Evolutionary conservation across 75 land plant species (phyloP).

Genomic region (Cryptomeria japonica): DNA sequence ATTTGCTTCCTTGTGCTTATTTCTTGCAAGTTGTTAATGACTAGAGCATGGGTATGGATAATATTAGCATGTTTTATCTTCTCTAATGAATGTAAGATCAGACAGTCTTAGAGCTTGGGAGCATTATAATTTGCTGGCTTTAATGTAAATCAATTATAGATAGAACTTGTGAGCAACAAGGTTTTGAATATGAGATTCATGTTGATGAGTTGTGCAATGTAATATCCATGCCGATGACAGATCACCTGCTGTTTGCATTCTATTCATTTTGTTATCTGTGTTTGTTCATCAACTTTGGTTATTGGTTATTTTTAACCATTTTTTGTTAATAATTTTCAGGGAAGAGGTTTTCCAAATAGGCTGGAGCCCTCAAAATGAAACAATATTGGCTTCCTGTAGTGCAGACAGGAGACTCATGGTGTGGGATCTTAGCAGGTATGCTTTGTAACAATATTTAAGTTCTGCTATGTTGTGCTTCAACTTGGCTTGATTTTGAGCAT

Average conservation of each 20-base stretch:
- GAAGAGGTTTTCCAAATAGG: constrained; percentile 97
- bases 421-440: constrained; percentile 96
- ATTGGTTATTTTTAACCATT: neutral
- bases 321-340: constrained; percentile 31
- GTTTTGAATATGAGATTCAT: too few relatives aligned
- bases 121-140: too few relatives aligned
- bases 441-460: neutral
- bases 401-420: constrained; percentile 95
- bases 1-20: too few relatives aligned
- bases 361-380: constrained; percentile 93
- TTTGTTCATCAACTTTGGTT: neutral
- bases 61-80: too few relatives aligned
- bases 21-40: too few relatives aligned
- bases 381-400: constrained; percentile 91
- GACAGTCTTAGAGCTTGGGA: too few relatives aligned
- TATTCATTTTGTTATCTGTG: neutral
- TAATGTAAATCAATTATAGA: too few relatives aligned
- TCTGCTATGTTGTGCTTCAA: neutral
- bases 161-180: too few relatives aligned
- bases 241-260: neutral
- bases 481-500: neutral
- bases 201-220: too few relatives aligned
- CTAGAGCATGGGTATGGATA: too few relatives aligned
- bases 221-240: too few relatives aligned
- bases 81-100: too few relatives aligned